Evolutionary conservation across 1,284 basidiomycete species (phyloP).

Genomic region (Microbotryum saponariae): DNA sequence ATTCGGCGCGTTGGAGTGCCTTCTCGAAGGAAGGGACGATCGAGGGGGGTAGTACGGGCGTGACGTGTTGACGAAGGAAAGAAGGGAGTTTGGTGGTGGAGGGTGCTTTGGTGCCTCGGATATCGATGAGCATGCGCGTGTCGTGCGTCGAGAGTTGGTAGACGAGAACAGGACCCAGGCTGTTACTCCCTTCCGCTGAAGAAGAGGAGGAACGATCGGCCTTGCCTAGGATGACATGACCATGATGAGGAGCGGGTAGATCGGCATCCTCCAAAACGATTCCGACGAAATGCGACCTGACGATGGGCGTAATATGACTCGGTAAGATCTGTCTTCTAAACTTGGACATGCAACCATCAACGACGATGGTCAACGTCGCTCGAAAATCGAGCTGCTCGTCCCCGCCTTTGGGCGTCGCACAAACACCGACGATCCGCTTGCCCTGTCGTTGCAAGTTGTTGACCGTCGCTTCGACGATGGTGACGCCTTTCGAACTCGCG

Average conservation of each 20-base stretch:
- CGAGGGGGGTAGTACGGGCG: constrained; percentile 67
- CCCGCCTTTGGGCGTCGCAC: constrained; percentile 46
- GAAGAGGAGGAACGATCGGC: constrained; percentile 15
- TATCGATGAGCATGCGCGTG: constrained; percentile 87
- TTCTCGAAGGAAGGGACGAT: constrained; percentile 51
- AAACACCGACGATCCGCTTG: constrained; percentile 55
- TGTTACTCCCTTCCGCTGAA: background rate
- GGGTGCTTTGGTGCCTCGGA: constrained; percentile 71
- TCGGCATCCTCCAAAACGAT: constrained; percentile 64
- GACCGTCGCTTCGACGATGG: constrained; percentile 74
- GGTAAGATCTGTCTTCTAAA: constrained; percentile 51
- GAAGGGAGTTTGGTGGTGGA: constrained; percentile 57
- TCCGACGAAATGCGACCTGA: constrained; percentile 73
- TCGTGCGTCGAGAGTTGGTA: constrained; percentile 71
- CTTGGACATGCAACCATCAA: constrained; percentile 91
- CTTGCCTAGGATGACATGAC: constrained; percentile 69
- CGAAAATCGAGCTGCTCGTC: constrained; percentile 46
- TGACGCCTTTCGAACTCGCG: constrained; percentile 46
- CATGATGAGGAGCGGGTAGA: constrained; percentile 74
- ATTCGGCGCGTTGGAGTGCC: constrained; percentile 23
- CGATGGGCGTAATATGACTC: constrained; percentile 48
- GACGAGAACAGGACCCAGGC: constrained; percentile 71
- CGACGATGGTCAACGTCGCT: constrained; percentile 76
- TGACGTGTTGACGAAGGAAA: constrained; percentile 61
- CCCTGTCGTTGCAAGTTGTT: constrained; percentile 37